phyloP scores from a whole-genome alignment of 2,329 filamentous ascomycete species.

The Colletotrichum plurivorum region DNA sequence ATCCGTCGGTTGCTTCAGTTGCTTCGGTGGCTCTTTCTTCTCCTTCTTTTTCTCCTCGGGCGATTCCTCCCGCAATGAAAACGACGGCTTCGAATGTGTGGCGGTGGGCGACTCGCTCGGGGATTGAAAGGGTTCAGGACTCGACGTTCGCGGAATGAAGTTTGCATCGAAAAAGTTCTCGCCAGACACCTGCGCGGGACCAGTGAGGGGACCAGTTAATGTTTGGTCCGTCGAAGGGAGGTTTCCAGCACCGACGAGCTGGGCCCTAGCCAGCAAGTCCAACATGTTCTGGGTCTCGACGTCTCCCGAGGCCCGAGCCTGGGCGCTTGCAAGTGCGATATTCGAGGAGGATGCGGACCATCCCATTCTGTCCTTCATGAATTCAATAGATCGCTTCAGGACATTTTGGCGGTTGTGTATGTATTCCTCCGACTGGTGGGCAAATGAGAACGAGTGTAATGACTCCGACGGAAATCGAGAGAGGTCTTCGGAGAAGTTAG shows the following conservation, averaged over 20 bases:
- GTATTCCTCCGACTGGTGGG: slow-evolving; percentile 93
- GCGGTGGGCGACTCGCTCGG: slow-evolving; percentile 52
- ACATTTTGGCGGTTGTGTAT: slow-evolving; percentile 94
- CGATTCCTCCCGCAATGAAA: slow-evolving; percentile 30
- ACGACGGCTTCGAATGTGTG: slow-evolving; percentile 23
- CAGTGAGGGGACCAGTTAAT: slow-evolving; percentile 77
- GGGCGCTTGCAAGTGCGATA: slow-evolving; percentile 84
- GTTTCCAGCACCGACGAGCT: slow-evolving; percentile 80
- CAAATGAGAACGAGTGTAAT: slow-evolving; percentile 97
- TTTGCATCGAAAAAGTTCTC: slow-evolving; percentile 89
- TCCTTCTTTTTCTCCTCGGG: neutral
- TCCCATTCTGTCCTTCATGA: slow-evolving; percentile 92
- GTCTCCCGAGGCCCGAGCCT: slow-evolving; percentile 86
- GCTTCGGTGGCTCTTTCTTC: slow-evolving; percentile 37
- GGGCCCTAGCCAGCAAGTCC: slow-evolving; percentile 86
- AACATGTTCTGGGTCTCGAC: slow-evolving; percentile 91
- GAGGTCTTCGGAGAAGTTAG: slow-evolving; percentile 88
- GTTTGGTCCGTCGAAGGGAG: slow-evolving; percentile 63
- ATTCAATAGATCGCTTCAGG: slow-evolving; percentile 93
- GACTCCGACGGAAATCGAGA: slow-evolving; percentile 95
- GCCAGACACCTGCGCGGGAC: slow-evolving; percentile 80
- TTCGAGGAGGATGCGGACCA: slow-evolving; percentile 78
- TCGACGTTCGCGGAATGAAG: slow-evolving; percentile 73
- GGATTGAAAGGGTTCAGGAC: slow-evolving; percentile 61
- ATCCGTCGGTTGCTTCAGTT: slow-evolving; percentile 41